These are phyloP conservation scores for Lentinus polychrous DNA, from an alignment of 1,284 basidiomycete genomes.

Conservation along the genomic window DNA sequence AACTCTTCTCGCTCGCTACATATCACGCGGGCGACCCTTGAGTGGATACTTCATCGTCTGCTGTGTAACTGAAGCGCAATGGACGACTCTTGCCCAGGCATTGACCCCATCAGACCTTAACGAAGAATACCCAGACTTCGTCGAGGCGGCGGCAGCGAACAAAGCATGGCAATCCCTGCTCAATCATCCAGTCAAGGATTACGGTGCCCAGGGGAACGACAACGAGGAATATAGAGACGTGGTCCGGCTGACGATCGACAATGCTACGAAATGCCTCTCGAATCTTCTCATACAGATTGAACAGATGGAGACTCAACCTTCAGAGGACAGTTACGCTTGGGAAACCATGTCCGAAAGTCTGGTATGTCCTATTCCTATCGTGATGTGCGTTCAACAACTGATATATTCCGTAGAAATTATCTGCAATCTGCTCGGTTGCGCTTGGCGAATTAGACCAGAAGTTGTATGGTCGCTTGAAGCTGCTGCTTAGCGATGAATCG, in stretches of 20 bases:
- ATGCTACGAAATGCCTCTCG: slow-evolving; percentile 66
- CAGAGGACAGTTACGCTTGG: slow-evolving; percentile 79
- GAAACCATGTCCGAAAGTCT: slow-evolving; percentile 82
- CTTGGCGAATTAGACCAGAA: slow-evolving; percentile 62
- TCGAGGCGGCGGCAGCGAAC: slow-evolving; percentile 76
- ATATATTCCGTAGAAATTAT: slow-evolving; percentile 62
- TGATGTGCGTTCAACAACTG: neutral
- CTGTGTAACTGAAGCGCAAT: slow-evolving; percentile 78
- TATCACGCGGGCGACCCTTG: slow-evolving; percentile 67
- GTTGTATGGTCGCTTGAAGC: slow-evolving; percentile 66
- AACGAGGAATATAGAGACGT: slow-evolving; percentile 35
- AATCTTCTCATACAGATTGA: slow-evolving; percentile 71
- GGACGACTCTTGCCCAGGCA: slow-evolving; percentile 77
- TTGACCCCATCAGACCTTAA: slow-evolving; percentile 40
- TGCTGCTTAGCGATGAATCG: slow-evolving; percentile 77
- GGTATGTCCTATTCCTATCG: slow-evolving; percentile 25
- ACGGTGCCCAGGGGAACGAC: slow-evolving; percentile 22
- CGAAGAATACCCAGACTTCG: slow-evolving; percentile 28
- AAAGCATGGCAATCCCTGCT: slow-evolving; percentile 70
- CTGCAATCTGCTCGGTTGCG: slow-evolving; percentile 78
- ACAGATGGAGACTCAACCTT: slow-evolving; percentile 72
- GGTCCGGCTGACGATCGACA: slow-evolving; percentile 44
- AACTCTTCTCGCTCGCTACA: slow-evolving; percentile 73
- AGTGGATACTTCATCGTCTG: slow-evolving; percentile 86
- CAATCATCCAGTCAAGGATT: slow-evolving; percentile 38